These are phyloP conservation scores for Yueomyces sinensis DNA, from an alignment of 805 yeast species.

Conservation along the genomic window DNA sequence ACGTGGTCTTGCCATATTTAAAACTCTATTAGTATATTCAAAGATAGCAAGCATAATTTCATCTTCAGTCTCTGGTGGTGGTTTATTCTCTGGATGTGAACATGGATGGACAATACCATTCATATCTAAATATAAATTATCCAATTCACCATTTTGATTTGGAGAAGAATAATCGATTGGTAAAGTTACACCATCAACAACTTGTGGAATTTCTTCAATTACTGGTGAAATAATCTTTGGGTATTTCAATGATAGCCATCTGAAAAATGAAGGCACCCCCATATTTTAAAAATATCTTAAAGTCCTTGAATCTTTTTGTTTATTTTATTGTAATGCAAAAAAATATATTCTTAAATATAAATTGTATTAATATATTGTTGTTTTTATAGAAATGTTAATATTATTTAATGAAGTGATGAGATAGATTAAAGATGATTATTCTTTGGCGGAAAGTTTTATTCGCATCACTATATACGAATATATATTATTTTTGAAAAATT, in stretches of 20 bases:
- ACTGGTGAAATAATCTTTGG: conserved; percentile 92
- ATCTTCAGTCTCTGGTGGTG: conserved; percentile 92
- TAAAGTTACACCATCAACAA: conserved; percentile 45
- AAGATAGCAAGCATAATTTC: conserved; percentile 94
- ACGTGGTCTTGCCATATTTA: conserved; percentile 90
- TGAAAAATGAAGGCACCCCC: conserved; percentile 97
- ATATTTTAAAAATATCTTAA: conserved; percentile 21
- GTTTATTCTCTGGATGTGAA: conserved; percentile 93
- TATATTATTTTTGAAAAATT: no score
- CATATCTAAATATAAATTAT: conserved; percentile 91
- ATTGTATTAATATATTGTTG: no score
- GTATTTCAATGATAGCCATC: conserved; percentile 89
- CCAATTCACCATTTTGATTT: conserved; percentile 93
- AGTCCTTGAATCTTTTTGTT: no score
- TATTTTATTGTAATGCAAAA: no score
- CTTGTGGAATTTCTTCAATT: conserved; percentile 51
- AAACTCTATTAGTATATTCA: conserved; percentile 81
- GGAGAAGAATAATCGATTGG: conserved; percentile 61
- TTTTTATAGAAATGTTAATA: no score
- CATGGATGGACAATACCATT: conserved; percentile 99
- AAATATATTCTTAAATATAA: no score
- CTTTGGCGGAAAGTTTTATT: no score
- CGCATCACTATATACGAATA: no score
- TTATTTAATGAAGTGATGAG: no score
- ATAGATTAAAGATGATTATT: no score